phyloP scores from a whole-genome alignment of 257 asterid species.

The Coffea canephora region DNA sequence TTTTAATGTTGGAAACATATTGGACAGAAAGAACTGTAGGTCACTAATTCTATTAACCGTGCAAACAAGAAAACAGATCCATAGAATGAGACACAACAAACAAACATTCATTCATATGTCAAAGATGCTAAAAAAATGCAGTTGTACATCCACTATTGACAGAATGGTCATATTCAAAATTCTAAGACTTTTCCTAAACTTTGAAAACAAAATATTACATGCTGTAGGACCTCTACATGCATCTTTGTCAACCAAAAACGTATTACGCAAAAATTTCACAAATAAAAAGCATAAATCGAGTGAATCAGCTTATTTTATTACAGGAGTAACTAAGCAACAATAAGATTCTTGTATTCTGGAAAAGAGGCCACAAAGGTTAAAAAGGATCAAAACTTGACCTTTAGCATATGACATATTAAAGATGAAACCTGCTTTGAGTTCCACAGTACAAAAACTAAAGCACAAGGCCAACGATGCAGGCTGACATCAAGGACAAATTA shows the following conservation, averaged over 20 bases:
- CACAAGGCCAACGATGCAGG: no score
- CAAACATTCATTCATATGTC: not conserved
- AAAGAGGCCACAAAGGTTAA: not conserved
- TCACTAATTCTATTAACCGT: not conserved
- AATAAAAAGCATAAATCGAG: not conserved
- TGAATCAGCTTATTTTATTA: not conserved
- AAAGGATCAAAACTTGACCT: not conserved
- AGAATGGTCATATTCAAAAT: not conserved
- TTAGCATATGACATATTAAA: no score
- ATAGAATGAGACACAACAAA: not conserved
- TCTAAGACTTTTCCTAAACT: not conserved
- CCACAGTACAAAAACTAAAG: no score
- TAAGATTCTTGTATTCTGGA: not conserved
- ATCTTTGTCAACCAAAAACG: not conserved
- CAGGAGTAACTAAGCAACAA: not conserved
- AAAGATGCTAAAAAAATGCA: not conserved
- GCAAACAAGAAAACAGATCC: not conserved
- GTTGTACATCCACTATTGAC: no score
- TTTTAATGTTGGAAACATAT: not conserved
- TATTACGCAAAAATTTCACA: not conserved
- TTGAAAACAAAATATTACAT: no score
- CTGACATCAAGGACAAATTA: not conserved
- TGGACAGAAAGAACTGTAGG: not conserved
- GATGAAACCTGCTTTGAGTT: no score
- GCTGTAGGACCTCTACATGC: not conserved